phyloP scores from a whole-genome alignment of 768 basidiomycete species.

The Pisolithus orientalis region DNA sequence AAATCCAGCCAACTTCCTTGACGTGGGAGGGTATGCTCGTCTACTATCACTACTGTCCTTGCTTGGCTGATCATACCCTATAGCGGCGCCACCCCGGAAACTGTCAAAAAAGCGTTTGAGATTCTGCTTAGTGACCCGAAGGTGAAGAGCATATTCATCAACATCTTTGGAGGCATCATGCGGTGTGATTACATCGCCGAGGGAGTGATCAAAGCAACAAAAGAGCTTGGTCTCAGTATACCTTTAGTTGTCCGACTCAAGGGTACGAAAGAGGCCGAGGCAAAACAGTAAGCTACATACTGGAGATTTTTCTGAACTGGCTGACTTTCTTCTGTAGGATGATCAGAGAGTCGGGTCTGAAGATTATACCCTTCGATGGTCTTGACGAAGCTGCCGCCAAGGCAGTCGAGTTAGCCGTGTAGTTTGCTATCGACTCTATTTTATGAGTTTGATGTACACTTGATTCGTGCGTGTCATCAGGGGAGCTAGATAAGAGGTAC shows the following conservation, averaged over 20 bases:
- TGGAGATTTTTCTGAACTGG: background rate
- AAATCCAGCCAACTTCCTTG: slow-evolving; percentile 97
- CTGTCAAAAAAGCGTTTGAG: slow-evolving; percentile 99
- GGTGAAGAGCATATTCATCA: slow-evolving; percentile 98
- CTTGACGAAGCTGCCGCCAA: slow-evolving; percentile 87
- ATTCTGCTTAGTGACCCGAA: slow-evolving; percentile 85
- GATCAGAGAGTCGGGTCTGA: slow-evolving; percentile 87
- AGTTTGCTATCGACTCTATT: slow-evolving; percentile 15
- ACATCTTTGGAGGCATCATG: slow-evolving; percentile 98
- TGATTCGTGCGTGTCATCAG: too few species aligned
- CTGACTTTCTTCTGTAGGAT: slow-evolving; percentile 48
- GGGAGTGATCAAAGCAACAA: slow-evolving; percentile 97
- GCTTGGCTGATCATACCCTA: slow-evolving; percentile 1
- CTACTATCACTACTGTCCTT: background rate
- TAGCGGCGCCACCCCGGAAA: slow-evolving; percentile 97
- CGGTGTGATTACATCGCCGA: slow-evolving; percentile 97
- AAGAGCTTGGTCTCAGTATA: slow-evolving; percentile 78
- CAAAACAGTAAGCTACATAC: slow-evolving; percentile 69
- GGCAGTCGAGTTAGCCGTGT: slow-evolving; percentile 65
- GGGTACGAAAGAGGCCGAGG: slow-evolving; percentile 94
- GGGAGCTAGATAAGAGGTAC: slow-evolving; percentile 29
- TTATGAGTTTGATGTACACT: too few species aligned
- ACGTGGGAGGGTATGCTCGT: slow-evolving; percentile 80
- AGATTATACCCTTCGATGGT: slow-evolving; percentile 89
- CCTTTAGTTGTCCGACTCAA: slow-evolving; percentile 93